These are phyloP conservation scores for Aspergillus sparsus DNA, from an alignment of 495 filamentous ascomycete genomes.

Conservation along the genomic window DNA sequence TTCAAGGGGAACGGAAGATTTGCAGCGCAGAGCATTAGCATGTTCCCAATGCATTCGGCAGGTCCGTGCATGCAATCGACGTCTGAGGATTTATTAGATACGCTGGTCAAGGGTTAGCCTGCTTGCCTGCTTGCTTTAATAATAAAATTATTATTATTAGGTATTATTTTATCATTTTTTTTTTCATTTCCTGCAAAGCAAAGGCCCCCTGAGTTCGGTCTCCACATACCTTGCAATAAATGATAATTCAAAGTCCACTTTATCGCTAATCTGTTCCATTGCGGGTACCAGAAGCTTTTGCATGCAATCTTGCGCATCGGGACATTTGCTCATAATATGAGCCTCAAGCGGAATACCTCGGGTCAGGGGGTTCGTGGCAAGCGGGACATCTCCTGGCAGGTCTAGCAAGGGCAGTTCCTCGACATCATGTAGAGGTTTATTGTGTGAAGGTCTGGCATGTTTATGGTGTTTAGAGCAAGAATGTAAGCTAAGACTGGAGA, in stretches of 20 bases:
- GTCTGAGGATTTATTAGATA: conserved; percentile 40
- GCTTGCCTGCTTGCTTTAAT: too few species aligned
- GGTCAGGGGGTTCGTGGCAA: not conserved
- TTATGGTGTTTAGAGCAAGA: conserved; percentile 18
- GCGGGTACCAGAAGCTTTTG: conserved; percentile 78
- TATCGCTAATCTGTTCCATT: conserved; percentile 77
- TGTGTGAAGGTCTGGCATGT: not conserved
- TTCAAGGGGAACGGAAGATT: conserved; percentile 52
- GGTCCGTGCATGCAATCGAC: conserved; percentile 81
- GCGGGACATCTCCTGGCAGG: not conserved
- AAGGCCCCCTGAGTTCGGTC: too few species aligned
- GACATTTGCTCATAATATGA: conserved; percentile 95
- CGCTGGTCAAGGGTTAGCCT: conserved; percentile 26
- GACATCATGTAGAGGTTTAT: conserved; percentile 3
- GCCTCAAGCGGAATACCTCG: conserved; percentile 76
- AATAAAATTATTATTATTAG: conserved; percentile 2
- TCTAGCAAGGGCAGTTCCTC: conserved; percentile 8
- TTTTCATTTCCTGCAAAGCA: too few species aligned
- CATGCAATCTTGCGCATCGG: conserved; percentile 80
- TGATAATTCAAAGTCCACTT: conserved; percentile 87
- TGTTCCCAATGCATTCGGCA: conserved; percentile 89
- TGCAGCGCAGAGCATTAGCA: conserved; percentile 87
- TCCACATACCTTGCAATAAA: conserved; percentile 76
- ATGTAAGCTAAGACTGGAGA: conserved; percentile 12
- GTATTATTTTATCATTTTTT: too few species aligned